These are phyloP conservation scores for Diplodia mutila DNA, from an alignment of 2,329 filamentous ascomycete genomes.

Conservation along the genomic window DNA sequence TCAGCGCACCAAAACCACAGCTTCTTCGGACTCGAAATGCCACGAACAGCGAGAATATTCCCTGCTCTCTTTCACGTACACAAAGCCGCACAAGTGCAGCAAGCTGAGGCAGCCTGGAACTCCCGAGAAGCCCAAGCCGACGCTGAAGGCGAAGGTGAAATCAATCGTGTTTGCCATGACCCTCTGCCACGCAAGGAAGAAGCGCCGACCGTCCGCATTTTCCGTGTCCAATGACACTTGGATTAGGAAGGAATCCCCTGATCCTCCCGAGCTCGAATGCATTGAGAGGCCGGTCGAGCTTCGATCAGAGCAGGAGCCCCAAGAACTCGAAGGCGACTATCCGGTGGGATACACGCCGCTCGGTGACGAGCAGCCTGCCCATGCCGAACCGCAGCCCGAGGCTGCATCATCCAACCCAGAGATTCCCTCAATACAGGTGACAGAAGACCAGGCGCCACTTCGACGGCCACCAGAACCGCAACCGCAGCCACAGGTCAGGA, in stretches of 20 bases:
- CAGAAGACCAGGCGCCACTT: not conserved
- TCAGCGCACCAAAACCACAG: not conserved
- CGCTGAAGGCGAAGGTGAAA: constrained; percentile 4
- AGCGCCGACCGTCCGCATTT: not conserved
- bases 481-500: not conserved
- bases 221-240: not conserved
- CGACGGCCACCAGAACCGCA: not conserved
- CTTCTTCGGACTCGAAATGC: not conserved
- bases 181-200: not conserved
- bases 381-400: not conserved
- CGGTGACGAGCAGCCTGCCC: no score
- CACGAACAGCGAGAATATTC: constrained; percentile 11
- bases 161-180: constrained; percentile 9
- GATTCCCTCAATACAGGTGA: not conserved
- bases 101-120: not conserved
- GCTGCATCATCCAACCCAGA: not conserved
- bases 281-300: not conserved
- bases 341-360: not conserved
- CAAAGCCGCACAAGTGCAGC: constrained; percentile 6
- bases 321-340: constrained; percentile 10
- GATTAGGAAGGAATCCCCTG: not conserved
- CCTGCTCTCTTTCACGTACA: constrained; percentile 7
- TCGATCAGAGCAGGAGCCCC: not conserved
- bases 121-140: not conserved
- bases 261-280: not conserved